These are phyloP conservation scores for Entophlyctis helioformis DNA, from an alignment of 192 early-diverging fungal species.

Conservation along the genomic window DNA sequence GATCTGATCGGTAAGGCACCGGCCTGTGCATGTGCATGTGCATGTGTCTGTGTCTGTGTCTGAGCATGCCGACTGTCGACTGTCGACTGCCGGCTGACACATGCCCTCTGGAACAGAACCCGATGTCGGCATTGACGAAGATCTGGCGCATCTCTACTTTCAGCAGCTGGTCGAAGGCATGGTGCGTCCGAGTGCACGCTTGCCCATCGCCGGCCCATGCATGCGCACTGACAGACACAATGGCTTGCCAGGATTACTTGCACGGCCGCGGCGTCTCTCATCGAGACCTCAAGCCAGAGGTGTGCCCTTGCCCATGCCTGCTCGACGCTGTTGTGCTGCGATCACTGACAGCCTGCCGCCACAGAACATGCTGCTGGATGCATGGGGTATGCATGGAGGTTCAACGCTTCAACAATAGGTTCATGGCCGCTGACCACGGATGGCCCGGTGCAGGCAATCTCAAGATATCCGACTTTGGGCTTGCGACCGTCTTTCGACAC, in stretches of 20 bases:
- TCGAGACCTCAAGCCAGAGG: conserved; percentile 71
- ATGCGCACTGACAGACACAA: neutral
- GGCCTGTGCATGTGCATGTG: no score
- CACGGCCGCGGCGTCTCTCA: conserved; percentile 44
- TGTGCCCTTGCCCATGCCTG: neutral
- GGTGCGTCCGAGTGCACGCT: conserved; percentile 11
- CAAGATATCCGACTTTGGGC: conserved; percentile 63
- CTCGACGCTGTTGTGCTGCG: no score
- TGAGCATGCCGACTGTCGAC: no score
- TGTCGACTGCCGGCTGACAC: no score
- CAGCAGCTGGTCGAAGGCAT: conserved; percentile 52
- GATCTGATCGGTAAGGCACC: conserved; percentile 45
- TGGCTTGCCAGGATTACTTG: conserved; percentile 26
- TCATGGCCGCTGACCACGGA: no score
- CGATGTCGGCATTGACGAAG: conserved; percentile 57
- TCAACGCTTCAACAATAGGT: no score
- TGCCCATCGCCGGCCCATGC: neutral
- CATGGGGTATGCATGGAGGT: conserved; percentile 16
- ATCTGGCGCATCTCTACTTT: conserved; percentile 65
- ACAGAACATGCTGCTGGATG: conserved; percentile 41
- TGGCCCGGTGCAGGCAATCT: no score
- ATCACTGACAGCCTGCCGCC: no score
- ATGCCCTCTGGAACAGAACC: no score
- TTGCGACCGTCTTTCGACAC: conserved; percentile 52
- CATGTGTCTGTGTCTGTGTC: no score